Percentiles rank a stretch among this genome's conserved stretches.
Evolutionary conservation across 2,329 filamentous ascomycete genomes (phyloP).

Genomic region (Diaporthe eres): DNA sequence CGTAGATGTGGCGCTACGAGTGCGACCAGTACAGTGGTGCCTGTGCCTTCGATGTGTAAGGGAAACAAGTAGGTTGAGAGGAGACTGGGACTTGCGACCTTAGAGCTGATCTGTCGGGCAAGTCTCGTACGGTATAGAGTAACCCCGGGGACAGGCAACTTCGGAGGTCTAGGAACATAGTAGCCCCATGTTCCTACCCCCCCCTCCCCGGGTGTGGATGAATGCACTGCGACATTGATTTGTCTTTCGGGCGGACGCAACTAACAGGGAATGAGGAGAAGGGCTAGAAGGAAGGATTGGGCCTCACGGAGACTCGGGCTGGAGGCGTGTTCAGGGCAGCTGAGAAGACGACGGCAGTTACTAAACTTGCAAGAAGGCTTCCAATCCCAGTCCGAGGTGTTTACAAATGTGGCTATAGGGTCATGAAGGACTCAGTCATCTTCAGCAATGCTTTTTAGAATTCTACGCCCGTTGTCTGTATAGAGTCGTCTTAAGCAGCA

Average conservation of each 20-base stretch:
- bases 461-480: not conserved
- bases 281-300: no score
- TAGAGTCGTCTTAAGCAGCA: slow-evolving; percentile 28
- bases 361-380: not conserved
- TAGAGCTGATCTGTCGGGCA: not conserved
- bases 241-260: not conserved
- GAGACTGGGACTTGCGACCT: not conserved
- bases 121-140: not conserved
- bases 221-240: not conserved
- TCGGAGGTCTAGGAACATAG: not conserved
- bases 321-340: not conserved
- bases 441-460: not conserved
- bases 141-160: not conserved
- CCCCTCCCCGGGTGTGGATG: no score
- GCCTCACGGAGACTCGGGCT: not conserved
- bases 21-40: not conserved
- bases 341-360: not conserved
- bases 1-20: not conserved
- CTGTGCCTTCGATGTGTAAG: not conserved
- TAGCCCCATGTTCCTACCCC: not conserved
- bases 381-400: not conserved
- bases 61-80: not conserved
- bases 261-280: not conserved
- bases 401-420: not conserved
- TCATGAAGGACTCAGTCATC: not conserved